Conservation (phyloP, 2,329 filamentous ascomycete genomes). For the Neofusicoccum kwambonambiense region DNA sequence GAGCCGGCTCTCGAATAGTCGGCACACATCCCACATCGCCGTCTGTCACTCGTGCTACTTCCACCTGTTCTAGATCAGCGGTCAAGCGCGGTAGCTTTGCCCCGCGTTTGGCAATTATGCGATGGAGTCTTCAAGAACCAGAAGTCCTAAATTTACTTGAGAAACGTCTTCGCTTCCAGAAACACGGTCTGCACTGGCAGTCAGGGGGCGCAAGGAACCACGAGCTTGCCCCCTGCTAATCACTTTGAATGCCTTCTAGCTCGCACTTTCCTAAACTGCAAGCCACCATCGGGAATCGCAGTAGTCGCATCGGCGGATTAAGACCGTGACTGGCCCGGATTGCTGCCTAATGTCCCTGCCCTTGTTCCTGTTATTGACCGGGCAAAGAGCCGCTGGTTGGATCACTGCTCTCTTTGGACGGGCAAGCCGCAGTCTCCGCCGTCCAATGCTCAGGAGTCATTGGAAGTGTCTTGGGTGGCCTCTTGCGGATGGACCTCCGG, state of each 20-base stretch:
- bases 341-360: neutral
- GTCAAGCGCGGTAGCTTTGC: neutral
- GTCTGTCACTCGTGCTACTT: no score
- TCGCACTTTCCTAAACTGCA: neutral
- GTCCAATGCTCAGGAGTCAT: neutral
- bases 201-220: neutral
- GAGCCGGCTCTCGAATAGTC: no score
- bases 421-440: neutral
- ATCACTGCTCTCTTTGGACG: neutral
- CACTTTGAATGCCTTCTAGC: neutral
- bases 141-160: neutral
- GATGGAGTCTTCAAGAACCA: no score
- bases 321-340: neutral
- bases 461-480: neutral
- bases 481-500: neutral
- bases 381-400: neutral
- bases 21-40: no score
- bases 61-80: no score
- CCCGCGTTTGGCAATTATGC: neutral
- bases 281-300: neutral
- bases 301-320: neutral
- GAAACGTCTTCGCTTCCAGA: neutral
- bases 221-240: neutral
- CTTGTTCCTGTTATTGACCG: no score
- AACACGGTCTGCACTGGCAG: neutral